A percentile compares a stretch with the other conserved stretches of the same genome.
phyloP scores from a whole-genome alignment of 371 early-diverging fungal species.

The Syncephalastrum racemosum region DNA sequence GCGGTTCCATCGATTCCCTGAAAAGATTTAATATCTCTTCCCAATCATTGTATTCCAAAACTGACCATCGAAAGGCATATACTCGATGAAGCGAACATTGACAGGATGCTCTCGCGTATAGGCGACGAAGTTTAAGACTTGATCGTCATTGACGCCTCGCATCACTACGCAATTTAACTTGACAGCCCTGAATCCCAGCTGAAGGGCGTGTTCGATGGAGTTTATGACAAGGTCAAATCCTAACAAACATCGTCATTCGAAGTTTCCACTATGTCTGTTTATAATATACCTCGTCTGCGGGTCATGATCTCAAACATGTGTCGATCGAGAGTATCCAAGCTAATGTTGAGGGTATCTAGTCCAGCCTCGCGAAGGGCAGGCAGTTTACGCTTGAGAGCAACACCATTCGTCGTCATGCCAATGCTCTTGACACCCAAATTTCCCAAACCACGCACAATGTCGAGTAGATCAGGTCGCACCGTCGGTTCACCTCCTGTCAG shows the following conservation, averaged over 20 bases:
- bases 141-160: constrained; percentile 80
- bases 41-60: not conserved
- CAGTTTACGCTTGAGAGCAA: constrained; percentile 85
- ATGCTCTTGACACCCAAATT: constrained; percentile 77
- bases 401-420: constrained; percentile 93
- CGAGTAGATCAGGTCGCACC: constrained; percentile 85
- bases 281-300: constrained; percentile 63
- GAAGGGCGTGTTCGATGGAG: constrained; percentile 68
- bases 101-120: constrained; percentile 74
- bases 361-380: constrained; percentile 70
- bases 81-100: constrained; percentile 92
- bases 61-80: constrained; percentile 95
- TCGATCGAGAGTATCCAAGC: constrained; percentile 87
- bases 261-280: not conserved
- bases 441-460: constrained; percentile 77
- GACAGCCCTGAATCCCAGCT: constrained; percentile 65
- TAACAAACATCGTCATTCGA: constrained; percentile 8
- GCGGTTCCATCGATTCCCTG: constrained; percentile 86
- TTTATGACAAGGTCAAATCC: constrained; percentile 79
- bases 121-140: constrained; percentile 80
- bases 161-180: constrained; percentile 93
- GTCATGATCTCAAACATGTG: constrained; percentile 89
- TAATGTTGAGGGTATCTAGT: constrained; percentile 85
- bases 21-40: not conserved
- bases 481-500: constrained; percentile 97